phyloP scores from a whole-genome alignment of 352 stramenopile species.

The Phytophthora litchii region DNA sequence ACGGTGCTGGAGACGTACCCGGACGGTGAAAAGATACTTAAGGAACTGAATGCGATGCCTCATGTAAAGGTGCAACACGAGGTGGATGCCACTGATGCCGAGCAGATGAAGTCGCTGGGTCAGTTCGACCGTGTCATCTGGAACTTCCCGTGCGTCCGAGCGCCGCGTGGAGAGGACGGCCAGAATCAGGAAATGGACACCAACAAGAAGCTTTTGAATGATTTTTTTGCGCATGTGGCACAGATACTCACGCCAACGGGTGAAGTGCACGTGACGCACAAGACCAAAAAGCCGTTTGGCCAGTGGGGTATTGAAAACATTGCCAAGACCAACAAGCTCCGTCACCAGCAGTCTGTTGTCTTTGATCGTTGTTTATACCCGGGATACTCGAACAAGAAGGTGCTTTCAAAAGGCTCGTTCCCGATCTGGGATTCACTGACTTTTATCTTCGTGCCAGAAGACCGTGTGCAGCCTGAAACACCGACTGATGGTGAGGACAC shows the following conservation, averaged over 20 bases:
- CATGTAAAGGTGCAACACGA: slow-evolving; percentile 84
- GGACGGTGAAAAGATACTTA: slow-evolving; percentile 81
- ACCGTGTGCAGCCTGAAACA: slow-evolving; percentile 17
- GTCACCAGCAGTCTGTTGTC: slow-evolving; percentile 79
- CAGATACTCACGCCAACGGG: slow-evolving; percentile 60
- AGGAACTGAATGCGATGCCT: slow-evolving; percentile 61
- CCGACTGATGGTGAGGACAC: slow-evolving; percentile 12
- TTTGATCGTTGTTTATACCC: slow-evolving; percentile 94
- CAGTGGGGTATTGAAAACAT: slow-evolving; percentile 88
- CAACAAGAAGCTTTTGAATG: slow-evolving; percentile 92
- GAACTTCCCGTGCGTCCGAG: slow-evolving; percentile 96
- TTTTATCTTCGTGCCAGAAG: slow-evolving; percentile 89
- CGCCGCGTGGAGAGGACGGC: slow-evolving; percentile 92
- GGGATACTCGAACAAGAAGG: slow-evolving; percentile 96
- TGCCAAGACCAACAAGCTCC: slow-evolving; percentile 49
- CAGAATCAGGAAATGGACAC: slow-evolving; percentile 96
- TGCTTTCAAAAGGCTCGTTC: slow-evolving; percentile 95
- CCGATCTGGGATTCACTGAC: slow-evolving; percentile 96
- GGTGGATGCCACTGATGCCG: slow-evolving; percentile 89
- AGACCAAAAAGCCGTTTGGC: slow-evolving; percentile 93
- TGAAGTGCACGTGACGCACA: slow-evolving; percentile 96
- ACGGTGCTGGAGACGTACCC: slow-evolving; percentile 92
- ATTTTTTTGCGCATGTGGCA: slow-evolving; percentile 86
- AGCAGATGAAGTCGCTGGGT: slow-evolving; percentile 74
- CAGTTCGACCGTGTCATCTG: slow-evolving; percentile 94